phyloP scores from a whole-genome alignment of 2,329 filamentous ascomycete species.

The Thelonectria blattea region DNA sequence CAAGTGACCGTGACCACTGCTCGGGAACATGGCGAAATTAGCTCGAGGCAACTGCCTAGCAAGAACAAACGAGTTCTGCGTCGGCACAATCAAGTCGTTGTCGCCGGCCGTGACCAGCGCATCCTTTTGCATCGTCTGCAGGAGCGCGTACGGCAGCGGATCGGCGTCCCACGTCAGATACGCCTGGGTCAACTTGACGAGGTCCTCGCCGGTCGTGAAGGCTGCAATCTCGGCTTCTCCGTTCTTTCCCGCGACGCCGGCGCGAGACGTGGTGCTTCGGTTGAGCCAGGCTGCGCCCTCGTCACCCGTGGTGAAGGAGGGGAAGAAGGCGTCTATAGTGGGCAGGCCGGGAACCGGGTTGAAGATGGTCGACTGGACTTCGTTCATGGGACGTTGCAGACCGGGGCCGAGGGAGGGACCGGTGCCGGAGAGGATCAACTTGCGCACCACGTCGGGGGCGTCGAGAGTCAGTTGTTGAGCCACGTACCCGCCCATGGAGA shows the following conservation, averaged over 20 bases:
- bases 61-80: constrained; percentile 7
- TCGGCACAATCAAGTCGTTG: constrained; percentile 9
- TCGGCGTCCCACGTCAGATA: constrained; percentile 10
- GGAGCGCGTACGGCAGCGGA: constrained; percentile 2
- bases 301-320: neutral
- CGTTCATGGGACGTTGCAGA: constrained; percentile 5
- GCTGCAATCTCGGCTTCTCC: neutral
- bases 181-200: constrained; percentile 7
- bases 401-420: neutral
- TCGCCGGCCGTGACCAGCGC: constrained; percentile 5
- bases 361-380: constrained; percentile 9
- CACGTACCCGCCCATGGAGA: constrained; percentile 9
- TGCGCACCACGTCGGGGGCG: neutral
- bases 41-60: constrained; percentile 6
- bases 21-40: constrained; percentile 9
- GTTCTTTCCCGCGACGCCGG: neutral
- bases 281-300: neutral
- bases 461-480: constrained; percentile 11
- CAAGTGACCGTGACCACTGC: constrained; percentile 7
- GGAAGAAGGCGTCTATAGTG: neutral
- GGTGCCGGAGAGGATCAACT: constrained; percentile 4
- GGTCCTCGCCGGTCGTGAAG: constrained; percentile 4
- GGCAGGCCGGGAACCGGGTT: neutral
- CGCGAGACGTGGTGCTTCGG: neutral
- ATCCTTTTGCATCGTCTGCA: constrained; percentile 11